Evolutionary conservation across 495 filamentous ascomycete species (phyloP).

Genomic region (Aspergillus cristatus): DNA sequence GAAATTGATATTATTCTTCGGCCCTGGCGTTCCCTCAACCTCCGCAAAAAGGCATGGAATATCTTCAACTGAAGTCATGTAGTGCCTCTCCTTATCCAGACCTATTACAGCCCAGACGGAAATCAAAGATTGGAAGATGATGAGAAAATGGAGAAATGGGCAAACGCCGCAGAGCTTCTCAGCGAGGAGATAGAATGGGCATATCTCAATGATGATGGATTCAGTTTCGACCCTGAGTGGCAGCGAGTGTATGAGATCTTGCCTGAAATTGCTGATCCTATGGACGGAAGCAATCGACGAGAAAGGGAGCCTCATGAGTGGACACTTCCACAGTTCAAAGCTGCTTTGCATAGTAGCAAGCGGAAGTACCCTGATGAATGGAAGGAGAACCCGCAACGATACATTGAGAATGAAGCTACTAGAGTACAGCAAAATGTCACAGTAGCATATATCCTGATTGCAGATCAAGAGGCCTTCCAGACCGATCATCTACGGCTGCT

Average conservation of each 20-base stretch:
- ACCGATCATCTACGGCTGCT: slow-evolving; percentile 3
- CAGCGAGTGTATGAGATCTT: slow-evolving; percentile 5
- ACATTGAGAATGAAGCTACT: background rate
- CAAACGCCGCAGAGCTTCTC: background rate
- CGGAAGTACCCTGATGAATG: no score
- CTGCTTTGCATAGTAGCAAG: no score
- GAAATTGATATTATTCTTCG: slow-evolving; percentile 9
- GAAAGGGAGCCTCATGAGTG: no score
- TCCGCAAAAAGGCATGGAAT: slow-evolving; percentile 7
- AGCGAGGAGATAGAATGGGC: no score
- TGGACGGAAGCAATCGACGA: no score
- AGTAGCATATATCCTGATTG: slow-evolving; percentile 1
- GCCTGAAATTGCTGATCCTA: slow-evolving; percentile 4
- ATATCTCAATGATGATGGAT: no score
- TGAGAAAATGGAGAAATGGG: slow-evolving; percentile 5
- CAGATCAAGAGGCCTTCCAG: slow-evolving; percentile 4
- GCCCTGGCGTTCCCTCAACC: slow-evolving; percentile 7
- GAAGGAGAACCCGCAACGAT: background rate
- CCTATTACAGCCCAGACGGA: slow-evolving; percentile 5
- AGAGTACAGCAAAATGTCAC: background rate
- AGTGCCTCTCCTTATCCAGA: slow-evolving; percentile 6
- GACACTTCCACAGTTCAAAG: no score
- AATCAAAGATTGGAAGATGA: slow-evolving; percentile 1
- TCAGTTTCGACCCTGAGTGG: no score
- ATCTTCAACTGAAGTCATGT: background rate